Evolutionary conservation across 805 yeast species (phyloP), one percentile per base, ranked within the genome.

Genomic region (Cyberlindnera maclurae): DNA sequence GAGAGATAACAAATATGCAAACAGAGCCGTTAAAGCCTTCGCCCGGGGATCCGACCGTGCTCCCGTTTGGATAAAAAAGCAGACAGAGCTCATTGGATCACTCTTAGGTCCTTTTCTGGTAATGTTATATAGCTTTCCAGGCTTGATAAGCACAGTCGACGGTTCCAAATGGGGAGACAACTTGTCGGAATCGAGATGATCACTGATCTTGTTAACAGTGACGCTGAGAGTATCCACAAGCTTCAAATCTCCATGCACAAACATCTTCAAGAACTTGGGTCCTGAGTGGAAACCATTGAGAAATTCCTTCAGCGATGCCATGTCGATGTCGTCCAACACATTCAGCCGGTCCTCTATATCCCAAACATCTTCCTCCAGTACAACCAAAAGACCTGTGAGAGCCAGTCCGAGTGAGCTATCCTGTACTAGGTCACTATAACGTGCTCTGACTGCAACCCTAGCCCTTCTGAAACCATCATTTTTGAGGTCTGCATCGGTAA

Each of bases 21-120:
- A 46, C 5, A 82, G 52, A 15, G 60, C 62, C 0, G 82, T 68
- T 40, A 77, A 39, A 0, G 76, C 54, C 32, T 64, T 58, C 1
- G 52, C 48, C 6, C 43, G 35, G 0, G 35, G 31, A 47, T 71
- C 67, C 3, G 50, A 50, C 37, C 81, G 57, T 12, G 48, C 41
- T 1, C 85, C 84, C 2, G 78, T 64, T 55, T 82, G 87, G 13
- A 79, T 52, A 49, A 71, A 81, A 45, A 66, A 67, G 3, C 68
- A 68, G 2, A 79, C 60, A 2, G 79, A 63, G 43, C 68, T 74
- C 31, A 74, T 69, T 7, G 73, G 75, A 49, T 79, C 84, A 24
- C 58, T 59, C 27, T 47, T 38, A 12, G 68, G 63, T 0, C 73
- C 64, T 1, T 45, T 33, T 12, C 63, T 55, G 15, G 57, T 57